Base-by-base conservation (phyloP, 345 rosid genomes). In the Pelargonium nanum region DNA sequence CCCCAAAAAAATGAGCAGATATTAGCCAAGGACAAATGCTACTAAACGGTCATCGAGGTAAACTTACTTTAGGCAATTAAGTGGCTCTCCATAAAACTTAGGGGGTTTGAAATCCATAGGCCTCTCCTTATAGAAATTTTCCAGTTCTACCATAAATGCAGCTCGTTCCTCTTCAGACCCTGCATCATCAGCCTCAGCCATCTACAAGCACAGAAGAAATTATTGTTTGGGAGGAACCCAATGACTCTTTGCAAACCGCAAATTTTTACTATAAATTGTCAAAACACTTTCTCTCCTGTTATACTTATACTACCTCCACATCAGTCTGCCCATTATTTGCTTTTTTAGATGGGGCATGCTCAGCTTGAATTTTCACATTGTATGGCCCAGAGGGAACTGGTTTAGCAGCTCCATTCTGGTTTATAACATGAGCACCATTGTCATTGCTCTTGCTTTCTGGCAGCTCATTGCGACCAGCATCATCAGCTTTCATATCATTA, bases 21-120 rank as follows among this genome's bases (percentile, higher is more conserved):
- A 50, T 66, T 56, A 67, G 19, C 26, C 19, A 23, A 23, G 34
- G 53, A 22, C 22, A 6, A 45, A 22, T 16, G 15, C 24, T 19
- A 1, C 2, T 13, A 32, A 28, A 25, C 6, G 1, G 21, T 52
- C 21, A 22, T 17, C 25, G 12, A 48, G 53, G 59, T 28, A 51
- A 56, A 62, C 73, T 32, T 68, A 82, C 91, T 85, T 85, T 48
- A 85, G 77, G 66, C 79, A 77, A 66, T 82, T 85, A 20, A 85
- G 55, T 40, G 81, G 86, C 60, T 83, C 88, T 60, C 82, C 82
- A 68, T 85, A 85, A 74, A 85, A 85, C 71, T 83, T 79, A 1
- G 86, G 88, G 65, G 78, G 81, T 75, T 81, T 83, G 71, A 80
- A 83, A 34, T 85, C 88, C 19, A 80, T 50, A 65, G 22, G 56